Evolutionary conservation across 2,329 filamentous ascomycete genomes (phyloP), one percentile per base, ranked within the genome.

Genomic region (Tympanopsis confertula): DNA sequence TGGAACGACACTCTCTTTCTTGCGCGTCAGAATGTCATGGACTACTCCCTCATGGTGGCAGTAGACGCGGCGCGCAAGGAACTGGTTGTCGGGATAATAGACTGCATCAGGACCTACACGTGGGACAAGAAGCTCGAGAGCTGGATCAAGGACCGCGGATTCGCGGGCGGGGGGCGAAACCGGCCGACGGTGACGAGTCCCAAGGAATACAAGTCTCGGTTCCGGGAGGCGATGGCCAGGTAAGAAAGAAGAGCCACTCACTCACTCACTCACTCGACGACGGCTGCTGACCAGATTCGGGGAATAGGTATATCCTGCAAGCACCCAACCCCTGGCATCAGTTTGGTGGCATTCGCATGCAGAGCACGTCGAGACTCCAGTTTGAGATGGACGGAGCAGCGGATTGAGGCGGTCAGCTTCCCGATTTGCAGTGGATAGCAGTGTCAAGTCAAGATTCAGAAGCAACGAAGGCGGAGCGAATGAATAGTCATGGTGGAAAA

Each of bases 61-160:
- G 93, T 98, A 33, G 89, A 98, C 51, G 91, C 95, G 55, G 70
- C 71, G 26, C 75, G 78, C 44, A 88, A 89, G 50, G 89, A 98
- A 60, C 74, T 98, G 13, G 86, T 96, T 13, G 88, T 98, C 2
- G 91, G 91, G 4, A 96, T 98, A 51, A 96, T 98, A 45, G 89
- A 98, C 57, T 96, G 91, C 56, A 96, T 98, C 47, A 78, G 91
- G 39, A 98, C 91, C 0, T 98, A 96, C 55, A 98, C 91, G 0
- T 98, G 91, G 87, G 91, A 98, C 65, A 98, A 98, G 69, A 95
- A 95, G 56, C 74, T 98, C n/a, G 91, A 98, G 63, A 91, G 82
- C 39, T 98, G 91, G 91, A 95, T 98, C 71, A 98, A 98, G 60
- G 88, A 96, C 53, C 82, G 89, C 28, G 91, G 85, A 1, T 86